Base-by-base conservation (phyloP, 768 basidiomycete genomes). In the Termitomyces sp. region DNA sequence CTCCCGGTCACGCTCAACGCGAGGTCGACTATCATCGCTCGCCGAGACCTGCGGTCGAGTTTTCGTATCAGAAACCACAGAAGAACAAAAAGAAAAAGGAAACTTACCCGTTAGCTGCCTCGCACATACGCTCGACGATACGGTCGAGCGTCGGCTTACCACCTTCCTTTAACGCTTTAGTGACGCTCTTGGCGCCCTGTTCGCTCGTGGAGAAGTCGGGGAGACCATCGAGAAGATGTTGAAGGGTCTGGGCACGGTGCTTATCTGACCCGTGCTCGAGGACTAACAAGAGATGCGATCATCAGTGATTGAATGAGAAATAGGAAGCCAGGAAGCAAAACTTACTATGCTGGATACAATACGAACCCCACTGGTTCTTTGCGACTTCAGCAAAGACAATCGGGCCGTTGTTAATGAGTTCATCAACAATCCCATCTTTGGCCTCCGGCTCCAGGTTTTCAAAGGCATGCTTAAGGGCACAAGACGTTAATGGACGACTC, bases 281-380 rank as follows among this genome's bases (percentile, higher is more conserved):
- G 61, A 93, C 91, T 57, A 50, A 43, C 22, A 6, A 28, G 30
- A 5, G 16, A 53, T 22, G 42, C 26, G 14, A 26, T 28, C 12
- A 26, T 43, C 42, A 26, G 44, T 42, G 8, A 20, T 36, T 32
- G 54, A 24, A 24, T 4, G 42, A 44, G n/a, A n/a, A n/a, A n/a
- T 10, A 14, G 5, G 35, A 52, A 35, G 7, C 43, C 6, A 4
- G 18, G 1, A 13, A 44, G 32, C 18, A 42, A 56, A 10, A 72
- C 90, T 56, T 62, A 92, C 91, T 91, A 58, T 92, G 91, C 63
- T 92, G 89, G 28, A 92, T 79, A 68, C 90, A 92, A 64, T 92
- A 93, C 1, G 89, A 87, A 12, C 92, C 92, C 91, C 91, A 94
- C 67, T 93, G 91, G 60, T 84, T 94, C 75, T 90, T 92, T 20